These are phyloP conservation scores for Candida suzukii DNA, from an alignment of 805 yeast genomes.

Conservation along the genomic window DNA sequence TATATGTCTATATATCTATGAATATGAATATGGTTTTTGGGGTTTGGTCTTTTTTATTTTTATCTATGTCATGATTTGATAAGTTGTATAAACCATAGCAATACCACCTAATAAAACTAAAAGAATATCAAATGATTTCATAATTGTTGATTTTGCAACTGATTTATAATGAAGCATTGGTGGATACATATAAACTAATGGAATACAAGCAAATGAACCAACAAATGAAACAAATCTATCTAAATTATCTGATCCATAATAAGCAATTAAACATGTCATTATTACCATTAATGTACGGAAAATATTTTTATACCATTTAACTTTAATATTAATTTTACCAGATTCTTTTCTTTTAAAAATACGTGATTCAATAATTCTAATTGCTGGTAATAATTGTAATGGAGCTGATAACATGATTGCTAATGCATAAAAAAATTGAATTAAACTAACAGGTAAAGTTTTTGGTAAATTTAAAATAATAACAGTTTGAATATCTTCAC, in stretches of 20 bases:
- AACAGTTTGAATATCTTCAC: constrained; percentile 56
- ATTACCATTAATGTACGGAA: constrained; percentile 49
- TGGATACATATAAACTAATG: constrained; percentile 80
- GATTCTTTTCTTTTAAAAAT: constrained; percentile 43
- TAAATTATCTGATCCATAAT: constrained; percentile 59
- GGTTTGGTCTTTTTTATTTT: not conserved
- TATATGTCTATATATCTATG: not conserved
- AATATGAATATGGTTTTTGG: not conserved
- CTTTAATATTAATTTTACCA: constrained; percentile 45
- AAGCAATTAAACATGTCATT: constrained; percentile 50
- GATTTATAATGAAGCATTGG: constrained; percentile 65
- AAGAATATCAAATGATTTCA: constrained; percentile 38
- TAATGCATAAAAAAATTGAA: constrained; percentile 65
- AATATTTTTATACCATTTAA: constrained; percentile 64
- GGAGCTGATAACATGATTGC: constrained; percentile 78
- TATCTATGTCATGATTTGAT: constrained; percentile 42
- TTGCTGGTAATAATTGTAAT: constrained; percentile 74
- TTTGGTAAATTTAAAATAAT: constrained; percentile 70
- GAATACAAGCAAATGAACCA: constrained; percentile 82
- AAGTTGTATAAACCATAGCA: constrained; percentile 64
- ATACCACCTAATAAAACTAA: constrained; percentile 49
- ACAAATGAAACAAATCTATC: constrained; percentile 74
- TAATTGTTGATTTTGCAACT: constrained; percentile 32
- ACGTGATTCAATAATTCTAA: constrained; percentile 61
- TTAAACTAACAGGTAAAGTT: constrained; percentile 51